Evolutionary conservation across 345 rosid species (phyloP), one percentile per base, ranked within the genome.

Genomic region (Firmiana major): DNA sequence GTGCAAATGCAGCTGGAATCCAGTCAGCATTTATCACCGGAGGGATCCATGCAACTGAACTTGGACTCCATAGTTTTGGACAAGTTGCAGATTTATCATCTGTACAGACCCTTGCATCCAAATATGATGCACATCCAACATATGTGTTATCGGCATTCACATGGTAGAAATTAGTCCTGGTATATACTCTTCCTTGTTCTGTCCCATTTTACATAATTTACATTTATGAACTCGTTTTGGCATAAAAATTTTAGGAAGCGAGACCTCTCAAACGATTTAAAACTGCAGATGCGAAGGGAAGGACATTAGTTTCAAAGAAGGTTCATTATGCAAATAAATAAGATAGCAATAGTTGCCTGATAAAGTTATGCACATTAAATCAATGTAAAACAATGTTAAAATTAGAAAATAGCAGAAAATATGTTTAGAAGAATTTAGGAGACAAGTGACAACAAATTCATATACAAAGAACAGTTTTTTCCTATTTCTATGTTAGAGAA

Each of bases 21-120:
- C 88, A 84, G 31, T 93, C 97, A 6, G 80, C 84, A 63, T 86
- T 95, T 71, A 83, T 89, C 80, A 87, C 94, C 3, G 72, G 72
- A 36, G 98, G 97, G 79, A 84, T 95, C 79, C 99, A 93, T 63
- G 86, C 96, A 78, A 68, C 79, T 60, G 97, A 95, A 82, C 96
- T 95, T 75, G 92, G 98, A 75, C 83, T 95, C 28, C 54, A 78
- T 73, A 79, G 82, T 76, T 89, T 85, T 48, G 97, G 91, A 34
- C 90, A 92, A 83, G 85, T 53, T 72, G 91, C 94, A 59, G 87
- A 89, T 73, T 43, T 79, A 57, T 87, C 89, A 78, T 84, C 88
- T 22, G 92, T 95, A 4, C 77, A 82, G 77, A 81, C 81, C 40
- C 93, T 94, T 74, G 81, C 91, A 6, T 85, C 89, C 59, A 90